These are phyloP conservation scores for Eremochloa ophiuroides DNA, from an alignment of 176 grass and related monocot genomes.

Conservation along the genomic window DNA sequence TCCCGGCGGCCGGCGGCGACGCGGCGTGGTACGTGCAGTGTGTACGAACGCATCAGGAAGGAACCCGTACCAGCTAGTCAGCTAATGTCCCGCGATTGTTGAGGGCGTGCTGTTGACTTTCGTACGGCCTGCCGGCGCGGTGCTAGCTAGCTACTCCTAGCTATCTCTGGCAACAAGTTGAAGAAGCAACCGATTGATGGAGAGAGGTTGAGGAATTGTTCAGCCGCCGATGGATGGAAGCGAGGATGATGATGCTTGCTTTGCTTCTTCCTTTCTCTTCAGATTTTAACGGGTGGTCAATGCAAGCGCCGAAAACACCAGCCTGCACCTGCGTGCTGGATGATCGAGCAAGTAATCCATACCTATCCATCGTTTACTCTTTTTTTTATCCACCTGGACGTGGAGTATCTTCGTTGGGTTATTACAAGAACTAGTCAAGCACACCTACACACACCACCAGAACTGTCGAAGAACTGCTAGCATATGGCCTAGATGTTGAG, in stretches of 20 bases:
- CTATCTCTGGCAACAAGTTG: not conserved
- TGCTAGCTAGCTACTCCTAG: not conserved
- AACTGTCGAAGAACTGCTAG: too few species aligned
- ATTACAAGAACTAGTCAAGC: too few species aligned
- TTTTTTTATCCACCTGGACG: too few species aligned
- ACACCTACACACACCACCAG: too few species aligned
- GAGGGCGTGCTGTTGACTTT: not conserved
- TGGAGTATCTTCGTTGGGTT: too few species aligned
- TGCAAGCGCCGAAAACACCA: not conserved
- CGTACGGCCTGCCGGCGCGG: not conserved
- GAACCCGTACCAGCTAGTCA: not conserved
- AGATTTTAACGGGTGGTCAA: not conserved
- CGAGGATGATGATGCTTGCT: too few species aligned
- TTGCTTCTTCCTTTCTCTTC: not conserved
- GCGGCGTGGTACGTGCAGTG: not conserved
- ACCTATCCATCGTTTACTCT: not conserved
- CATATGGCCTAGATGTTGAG: too few species aligned
- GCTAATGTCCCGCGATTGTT: too few species aligned
- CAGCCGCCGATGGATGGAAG: not conserved
- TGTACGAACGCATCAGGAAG: not conserved
- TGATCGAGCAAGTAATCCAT: not conserved
- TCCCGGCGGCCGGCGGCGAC: not conserved
- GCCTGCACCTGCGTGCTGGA: not conserved
- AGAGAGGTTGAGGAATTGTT: not conserved
- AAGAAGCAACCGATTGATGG: not conserved